These are phyloP conservation scores for Eucalyptus tenuipes DNA, from an alignment of 345 rosid species.

Conservation along the genomic window DNA sequence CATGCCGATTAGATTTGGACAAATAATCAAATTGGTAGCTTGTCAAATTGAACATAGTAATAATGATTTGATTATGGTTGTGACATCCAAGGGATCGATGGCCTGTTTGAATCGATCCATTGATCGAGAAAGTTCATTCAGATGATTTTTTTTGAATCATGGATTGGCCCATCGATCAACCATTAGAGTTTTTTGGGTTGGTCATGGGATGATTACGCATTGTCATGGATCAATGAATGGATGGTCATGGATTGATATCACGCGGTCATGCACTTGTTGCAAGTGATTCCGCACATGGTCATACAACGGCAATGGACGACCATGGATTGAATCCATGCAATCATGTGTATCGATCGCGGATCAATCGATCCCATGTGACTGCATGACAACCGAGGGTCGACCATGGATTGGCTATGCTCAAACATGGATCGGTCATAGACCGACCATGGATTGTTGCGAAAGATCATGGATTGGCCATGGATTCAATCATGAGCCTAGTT, in stretches of 20 bases:
- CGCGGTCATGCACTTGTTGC: rapidly evolving
- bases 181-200: rapidly evolving
- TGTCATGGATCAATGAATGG: rapidly evolving
- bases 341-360: rapidly evolving
- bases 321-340: rapidly evolving
- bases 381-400: rapidly evolving
- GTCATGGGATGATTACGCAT: rapidly evolving
- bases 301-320: rapidly evolving
- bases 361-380: no score
- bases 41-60: no score
- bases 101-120: no score
- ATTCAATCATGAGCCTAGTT: rapidly evolving
- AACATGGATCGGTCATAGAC: rapidly evolving
- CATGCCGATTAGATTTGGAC: no score
- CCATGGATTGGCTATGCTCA: rapidly evolving
- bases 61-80: no score
- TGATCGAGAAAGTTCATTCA: rapidly evolving
- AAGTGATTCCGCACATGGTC: rapidly evolving
- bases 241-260: rapidly evolving
- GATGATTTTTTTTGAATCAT: no score
- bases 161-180: no score
- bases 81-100: no score
- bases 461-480: no score
- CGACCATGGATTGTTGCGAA: no score
- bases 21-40: no score